Evolutionary conservation across 2,329 filamentous ascomycete species (phyloP), one percentile per base, ranked within the genome.

Genomic region (Apiospora rasikravindrae): DNA sequence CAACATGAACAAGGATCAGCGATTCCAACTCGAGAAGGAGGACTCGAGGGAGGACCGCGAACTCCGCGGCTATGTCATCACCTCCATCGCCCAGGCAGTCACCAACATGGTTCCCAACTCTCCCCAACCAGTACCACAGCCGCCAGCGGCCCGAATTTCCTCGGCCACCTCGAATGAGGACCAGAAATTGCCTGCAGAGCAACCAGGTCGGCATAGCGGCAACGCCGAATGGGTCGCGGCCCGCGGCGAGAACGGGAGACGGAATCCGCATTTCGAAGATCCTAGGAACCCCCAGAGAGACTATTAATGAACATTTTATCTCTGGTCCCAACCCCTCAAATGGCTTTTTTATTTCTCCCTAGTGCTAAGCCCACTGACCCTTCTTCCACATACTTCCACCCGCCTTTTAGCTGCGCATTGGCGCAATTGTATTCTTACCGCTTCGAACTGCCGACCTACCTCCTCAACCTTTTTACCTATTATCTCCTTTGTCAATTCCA

Each of bases 1-100:
- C 78, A 95, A 97, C 83, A 90, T 97, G 87, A 87, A 88, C 81
- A 98, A 98, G 85, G 92, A 96, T 24, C 92, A 97, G 77, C 92
- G 93, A 73, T 95, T 95, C 83, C 88, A 90, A 57, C 86, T 96
- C 19, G 92, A 95, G 81, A 94, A 94, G 80, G 94, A 96, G 80
- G 94, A 96, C 80, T 88, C 90, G 76, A 87, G 87, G 67, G 94
- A 96, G 80, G 91, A 94, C 78, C 89, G 89, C 69, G 93, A 96
- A 80, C 88, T 96, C 42, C 89, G 93, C 72, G 88, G 88, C 76
- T 93, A 93, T 77, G 91, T 95, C 72, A 90, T 95, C 73, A 89
- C 91, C 70, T 91, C 91, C 4, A 93, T 96, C 75, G 89, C 93
- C 16, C 89, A 91, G 77, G 91, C 92, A 61, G 91, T 95, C 73